Percentiles rank a stretch among this genome's conserved stretches.
phyloP scores from a whole-genome alignment of 345 rosid genomes.

The Cardamine resedifolia region DNA sequence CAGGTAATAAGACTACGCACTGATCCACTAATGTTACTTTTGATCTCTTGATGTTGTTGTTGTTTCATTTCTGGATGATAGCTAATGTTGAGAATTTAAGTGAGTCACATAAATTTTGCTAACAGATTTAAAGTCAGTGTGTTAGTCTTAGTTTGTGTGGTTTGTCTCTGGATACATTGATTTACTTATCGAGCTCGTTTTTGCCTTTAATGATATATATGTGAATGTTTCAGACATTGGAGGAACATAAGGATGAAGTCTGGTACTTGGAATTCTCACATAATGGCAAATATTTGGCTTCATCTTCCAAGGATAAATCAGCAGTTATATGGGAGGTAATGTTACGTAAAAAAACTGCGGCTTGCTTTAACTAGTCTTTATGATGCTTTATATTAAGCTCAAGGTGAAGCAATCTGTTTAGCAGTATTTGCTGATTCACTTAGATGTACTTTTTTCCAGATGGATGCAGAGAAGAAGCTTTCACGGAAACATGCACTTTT shows the following conservation, averaged over 20 bases:
- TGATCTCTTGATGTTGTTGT: background rate
- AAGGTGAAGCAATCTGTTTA: background rate
- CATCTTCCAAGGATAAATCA: constrained; percentile 54
- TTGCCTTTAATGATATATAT: background rate
- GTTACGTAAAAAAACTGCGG: constrained; percentile 37
- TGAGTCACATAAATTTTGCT: too few species aligned
- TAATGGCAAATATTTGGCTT: constrained; percentile 60
- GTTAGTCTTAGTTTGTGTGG: too few species aligned
- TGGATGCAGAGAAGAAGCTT: constrained; percentile 38
- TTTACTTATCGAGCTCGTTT: too few species aligned
- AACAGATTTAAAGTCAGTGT: too few species aligned
- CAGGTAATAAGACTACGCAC: constrained; percentile 44
- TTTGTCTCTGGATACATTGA: too few species aligned
- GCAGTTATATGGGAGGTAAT: constrained; percentile 69
- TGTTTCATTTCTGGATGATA: too few species aligned
- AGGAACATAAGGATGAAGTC: constrained; percentile 58
- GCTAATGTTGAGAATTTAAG: too few species aligned
- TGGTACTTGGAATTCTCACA: constrained; percentile 65
- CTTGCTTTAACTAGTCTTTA: constrained; percentile 45
- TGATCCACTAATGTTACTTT: background rate
- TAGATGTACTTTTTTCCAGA: constrained; percentile 34
- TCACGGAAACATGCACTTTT: constrained; percentile 44
- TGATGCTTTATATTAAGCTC: background rate
- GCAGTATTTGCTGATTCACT: background rate
- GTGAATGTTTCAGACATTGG: constrained; percentile 47